phyloP scores from a whole-genome alignment of 441 rosid species.

The Biscutella laevigata region DNA sequence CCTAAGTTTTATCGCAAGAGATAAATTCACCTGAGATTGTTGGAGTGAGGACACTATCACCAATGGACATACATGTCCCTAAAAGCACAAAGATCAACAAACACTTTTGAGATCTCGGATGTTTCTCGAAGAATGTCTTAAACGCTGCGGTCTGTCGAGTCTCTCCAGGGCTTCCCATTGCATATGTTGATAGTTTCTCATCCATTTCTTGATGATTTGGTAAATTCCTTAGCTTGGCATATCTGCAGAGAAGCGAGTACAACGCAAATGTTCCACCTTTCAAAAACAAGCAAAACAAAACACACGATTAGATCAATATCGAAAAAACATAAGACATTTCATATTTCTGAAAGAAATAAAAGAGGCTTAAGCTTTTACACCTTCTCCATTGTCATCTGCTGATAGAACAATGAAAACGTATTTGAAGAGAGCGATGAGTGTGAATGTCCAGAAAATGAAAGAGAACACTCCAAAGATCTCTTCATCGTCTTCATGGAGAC shows the following conservation, averaged over 20 bases:
- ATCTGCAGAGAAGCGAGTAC: conserved; percentile 65
- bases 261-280: conserved; percentile 76
- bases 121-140: conserved; percentile 49
- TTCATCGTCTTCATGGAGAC: conserved; percentile 60
- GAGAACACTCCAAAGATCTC: conserved; percentile 68
- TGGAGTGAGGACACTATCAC: conserved; percentile 68
- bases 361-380: conserved; percentile 17
- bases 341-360: background rate
- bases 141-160: conserved; percentile 43
- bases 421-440: conserved; percentile 53
- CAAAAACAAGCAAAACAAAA: conserved; percentile 23
- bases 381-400: conserved; percentile 77
- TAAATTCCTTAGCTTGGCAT: conserved; percentile 42
- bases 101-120: conserved; percentile 36
- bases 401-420: conserved; percentile 56
- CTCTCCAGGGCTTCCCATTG: conserved; percentile 33
- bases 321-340: background rate
- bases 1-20: background rate
- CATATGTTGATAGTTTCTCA: conserved; percentile 46
- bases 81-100: conserved; percentile 53
- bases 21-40: conserved; percentile 48
- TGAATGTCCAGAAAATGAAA: conserved; percentile 67
- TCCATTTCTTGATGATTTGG: conserved; percentile 68
- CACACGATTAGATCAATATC: background rate
- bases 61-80: conserved; percentile 73